phyloP scores from a whole-genome alignment of 768 basidiomycete genomes.

The Termitomyces sp. region DNA sequence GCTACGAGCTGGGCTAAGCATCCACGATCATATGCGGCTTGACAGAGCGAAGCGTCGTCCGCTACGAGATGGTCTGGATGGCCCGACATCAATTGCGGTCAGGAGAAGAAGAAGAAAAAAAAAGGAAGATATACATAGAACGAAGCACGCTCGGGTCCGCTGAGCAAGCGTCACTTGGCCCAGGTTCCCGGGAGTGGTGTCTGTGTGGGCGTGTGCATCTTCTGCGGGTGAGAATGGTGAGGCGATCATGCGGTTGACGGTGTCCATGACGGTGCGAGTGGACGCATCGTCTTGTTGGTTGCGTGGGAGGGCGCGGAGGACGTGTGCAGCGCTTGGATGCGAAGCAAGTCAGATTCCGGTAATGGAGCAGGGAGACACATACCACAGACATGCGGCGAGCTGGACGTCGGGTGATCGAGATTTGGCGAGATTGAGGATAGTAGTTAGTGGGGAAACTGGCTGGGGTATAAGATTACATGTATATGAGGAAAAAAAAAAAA shows the following conservation, averaged over 20 bases:
- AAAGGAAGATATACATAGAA: conserved; percentile 49
- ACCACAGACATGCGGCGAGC: conserved; percentile 70
- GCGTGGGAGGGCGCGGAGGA: conserved; percentile 43
- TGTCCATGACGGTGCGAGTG: conserved; percentile 59
- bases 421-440: conserved; percentile 48
- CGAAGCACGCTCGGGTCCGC: conserved; percentile 50
- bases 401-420: conserved; percentile 57
- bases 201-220: not conserved
- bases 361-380: conserved; percentile 6
- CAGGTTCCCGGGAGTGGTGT: not conserved
- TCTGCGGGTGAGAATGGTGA: conserved; percentile 18
- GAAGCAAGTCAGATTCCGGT: not conserved
- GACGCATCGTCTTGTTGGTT: conserved; percentile 34
- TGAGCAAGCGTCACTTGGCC: conserved; percentile 1
- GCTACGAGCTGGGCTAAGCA: conserved; percentile 49
- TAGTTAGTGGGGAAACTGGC: conserved; percentile 33
- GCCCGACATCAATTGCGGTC: not conserved
- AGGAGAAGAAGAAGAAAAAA: conserved; percentile 1
- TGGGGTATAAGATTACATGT: not conserved
- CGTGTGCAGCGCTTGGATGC: conserved; percentile 48
- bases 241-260: conserved; percentile 57
- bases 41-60: conserved; percentile 64
- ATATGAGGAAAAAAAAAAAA: not conserved
- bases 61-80: conserved; percentile 57
- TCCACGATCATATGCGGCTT: conserved; percentile 65